Conservation (phyloP, 345 rosid genomes). For the Anastatica hierochuntica region DNA sequence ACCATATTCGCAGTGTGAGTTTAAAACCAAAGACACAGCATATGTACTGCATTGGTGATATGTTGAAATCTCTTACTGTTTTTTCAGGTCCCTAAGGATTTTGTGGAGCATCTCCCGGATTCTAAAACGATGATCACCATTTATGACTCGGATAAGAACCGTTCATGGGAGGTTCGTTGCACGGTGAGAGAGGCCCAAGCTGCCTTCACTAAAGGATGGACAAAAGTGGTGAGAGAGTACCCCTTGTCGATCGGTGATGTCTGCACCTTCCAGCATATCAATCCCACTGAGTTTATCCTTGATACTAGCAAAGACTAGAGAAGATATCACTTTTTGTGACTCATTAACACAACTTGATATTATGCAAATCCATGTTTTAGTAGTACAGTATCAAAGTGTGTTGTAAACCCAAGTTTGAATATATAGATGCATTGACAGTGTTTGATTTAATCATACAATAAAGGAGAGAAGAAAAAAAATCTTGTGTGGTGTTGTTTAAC, state of each 20-base stretch:
- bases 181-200: constrained; percentile 6
- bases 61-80: not conserved
- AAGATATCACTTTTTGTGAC: not conserved
- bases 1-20: constrained; percentile 16
- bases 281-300: constrained; percentile 10
- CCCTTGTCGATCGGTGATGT: constrained; percentile 5
- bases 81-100: constrained; percentile 14
- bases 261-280: constrained; percentile 11
- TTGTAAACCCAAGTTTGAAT: too few species aligned
- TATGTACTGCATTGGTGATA: not conserved
- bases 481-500: constrained; percentile 4
- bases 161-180: constrained; percentile 11
- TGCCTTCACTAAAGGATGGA: constrained; percentile 16
- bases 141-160: not conserved
- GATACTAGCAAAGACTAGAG: not conserved
- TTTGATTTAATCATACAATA: not conserved
- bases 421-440: not conserved
- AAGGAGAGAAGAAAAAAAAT: not conserved
- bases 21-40: not conserved
- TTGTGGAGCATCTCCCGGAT: constrained; percentile 2
- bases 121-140: not conserved
- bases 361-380: too few species aligned
- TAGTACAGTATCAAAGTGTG: too few species aligned
- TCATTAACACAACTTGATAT: too few species aligned
- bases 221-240: constrained; percentile 4